These are phyloP conservation scores for Simmondsia chinensis DNA, from an alignment of 148 eudicot species.

Conservation along the genomic window DNA sequence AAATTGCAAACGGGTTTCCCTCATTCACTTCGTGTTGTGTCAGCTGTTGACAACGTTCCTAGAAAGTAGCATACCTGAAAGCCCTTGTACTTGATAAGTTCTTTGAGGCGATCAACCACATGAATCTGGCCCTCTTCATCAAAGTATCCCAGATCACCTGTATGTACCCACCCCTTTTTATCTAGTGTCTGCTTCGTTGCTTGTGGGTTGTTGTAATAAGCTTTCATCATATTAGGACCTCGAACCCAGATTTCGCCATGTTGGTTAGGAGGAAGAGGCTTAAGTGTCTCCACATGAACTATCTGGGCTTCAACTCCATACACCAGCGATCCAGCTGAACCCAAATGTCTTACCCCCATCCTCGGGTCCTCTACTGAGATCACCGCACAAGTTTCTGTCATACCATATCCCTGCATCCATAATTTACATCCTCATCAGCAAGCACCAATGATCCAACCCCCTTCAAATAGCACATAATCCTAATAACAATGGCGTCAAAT, in stretches of 20 bases:
- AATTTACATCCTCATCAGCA: constrained; percentile 2
- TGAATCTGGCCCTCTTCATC: constrained; percentile 65
- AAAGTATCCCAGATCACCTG: constrained; percentile 85
- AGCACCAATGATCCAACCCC: background rate
- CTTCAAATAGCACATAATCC: background rate
- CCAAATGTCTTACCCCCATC: constrained; percentile 53
- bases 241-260: constrained; percentile 82
- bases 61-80: constrained; percentile 40
- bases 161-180: constrained; percentile 64
- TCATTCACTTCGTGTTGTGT: too few species aligned
- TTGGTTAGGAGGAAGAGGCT: constrained; percentile 67
- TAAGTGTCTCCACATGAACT: constrained; percentile 41
- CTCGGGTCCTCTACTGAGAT: constrained; percentile 41
- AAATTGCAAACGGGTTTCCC: too few species aligned
- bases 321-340: constrained; percentile 56
- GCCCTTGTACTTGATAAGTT: constrained; percentile 82
- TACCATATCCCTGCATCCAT: constrained; percentile 69
- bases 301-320: constrained; percentile 66
- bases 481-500: too few species aligned
- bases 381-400: constrained; percentile 80
- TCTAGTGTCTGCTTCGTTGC: constrained; percentile 68
- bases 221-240: constrained; percentile 72
- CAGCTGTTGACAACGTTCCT: too few species aligned
- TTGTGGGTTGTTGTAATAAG: constrained; percentile 55
- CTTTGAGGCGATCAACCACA: constrained; percentile 76